Evolutionary conservation across 306 rosid genomes (phyloP).

Genomic region (Inga leiocalycina): DNA sequence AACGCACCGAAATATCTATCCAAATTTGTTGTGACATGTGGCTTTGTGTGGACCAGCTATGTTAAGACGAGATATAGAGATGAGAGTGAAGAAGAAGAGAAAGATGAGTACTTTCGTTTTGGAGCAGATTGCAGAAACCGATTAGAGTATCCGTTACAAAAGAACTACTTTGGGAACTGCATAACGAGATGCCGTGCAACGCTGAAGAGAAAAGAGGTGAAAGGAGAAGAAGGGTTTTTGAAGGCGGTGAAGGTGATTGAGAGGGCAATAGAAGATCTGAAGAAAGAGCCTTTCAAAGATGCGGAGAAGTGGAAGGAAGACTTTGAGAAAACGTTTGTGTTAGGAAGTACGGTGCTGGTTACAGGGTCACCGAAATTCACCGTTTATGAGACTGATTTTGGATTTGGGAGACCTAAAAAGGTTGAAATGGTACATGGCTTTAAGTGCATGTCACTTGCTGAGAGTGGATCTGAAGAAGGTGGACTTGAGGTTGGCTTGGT

Average conservation of each 20-base stretch:
- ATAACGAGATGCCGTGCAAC: conserved; percentile 26
- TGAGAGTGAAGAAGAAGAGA: not conserved
- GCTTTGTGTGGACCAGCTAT: conserved; percentile 32
- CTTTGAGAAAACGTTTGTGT: not conserved
- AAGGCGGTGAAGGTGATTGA: conserved; percentile 35
- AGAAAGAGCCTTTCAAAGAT: not conserved
- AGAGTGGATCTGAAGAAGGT: conserved; percentile 33
- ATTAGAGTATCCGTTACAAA: conserved; percentile 24
- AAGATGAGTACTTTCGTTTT: conserved; percentile 6
- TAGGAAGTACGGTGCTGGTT: not conserved
- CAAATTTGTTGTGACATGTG: conserved; percentile 42
- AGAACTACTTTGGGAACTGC: conserved; percentile 48
- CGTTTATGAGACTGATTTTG: conserved; percentile 48
- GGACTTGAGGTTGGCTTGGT: conserved; percentile 49
- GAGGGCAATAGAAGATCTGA: not conserved
- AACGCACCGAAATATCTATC: conserved; percentile 10
- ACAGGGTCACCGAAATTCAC: conserved; percentile 42
- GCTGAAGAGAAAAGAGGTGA: conserved; percentile 35
- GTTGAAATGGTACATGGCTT: conserved; percentile 46
- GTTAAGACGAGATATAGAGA: conserved; percentile 29
- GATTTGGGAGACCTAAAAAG: conserved; percentile 48
- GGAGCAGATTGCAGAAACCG: conserved; percentile 49
- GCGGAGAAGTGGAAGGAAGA: conserved; percentile 5
- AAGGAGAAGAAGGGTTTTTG: conserved; percentile 38
- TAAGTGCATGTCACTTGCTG: conserved; percentile 46